These are phyloP conservation scores for Trichoderma gamsii DNA, from an alignment of 495 filamentous ascomycete species.

Conservation along the genomic window DNA sequence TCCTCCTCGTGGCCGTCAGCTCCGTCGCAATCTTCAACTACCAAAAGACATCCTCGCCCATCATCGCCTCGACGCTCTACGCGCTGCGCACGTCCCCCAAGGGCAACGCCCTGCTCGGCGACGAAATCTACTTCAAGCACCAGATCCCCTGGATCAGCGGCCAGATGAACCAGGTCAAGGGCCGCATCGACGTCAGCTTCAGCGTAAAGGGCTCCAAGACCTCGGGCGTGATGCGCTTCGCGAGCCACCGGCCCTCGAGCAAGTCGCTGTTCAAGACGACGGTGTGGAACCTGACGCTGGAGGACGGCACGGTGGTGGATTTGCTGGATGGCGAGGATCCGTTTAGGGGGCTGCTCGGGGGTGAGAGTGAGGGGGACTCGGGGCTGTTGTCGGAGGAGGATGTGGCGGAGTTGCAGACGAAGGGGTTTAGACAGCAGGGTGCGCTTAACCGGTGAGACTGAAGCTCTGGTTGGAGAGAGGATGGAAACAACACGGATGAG, in stretches of 20 bases:
- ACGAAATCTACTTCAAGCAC: conserved; percentile 85
- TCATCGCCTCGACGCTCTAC: conserved; percentile 83
- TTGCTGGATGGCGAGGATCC: conserved; percentile 61
- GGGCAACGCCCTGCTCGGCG: conserved; percentile 72
- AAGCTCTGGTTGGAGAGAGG: not conserved
- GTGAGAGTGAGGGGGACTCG: conserved; percentile 10
- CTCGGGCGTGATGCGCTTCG: conserved; percentile 73
- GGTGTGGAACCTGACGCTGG: conserved; percentile 68
- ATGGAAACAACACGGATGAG: not conserved
- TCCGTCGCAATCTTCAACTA: conserved; percentile 95
- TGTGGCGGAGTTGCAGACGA: conserved; percentile 25
- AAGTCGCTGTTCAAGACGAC: conserved; percentile 68
- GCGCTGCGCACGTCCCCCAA: conserved; percentile 71
- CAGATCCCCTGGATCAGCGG: conserved; percentile 91
- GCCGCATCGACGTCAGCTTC: conserved; percentile 80
- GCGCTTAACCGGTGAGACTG: conserved; percentile 2
- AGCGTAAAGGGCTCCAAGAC: conserved; percentile 76
- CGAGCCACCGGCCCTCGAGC: conserved; percentile 63
- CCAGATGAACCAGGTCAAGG: conserved; percentile 89
- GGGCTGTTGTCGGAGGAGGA: conserved; percentile 9
- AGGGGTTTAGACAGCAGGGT: conserved; percentile 36
- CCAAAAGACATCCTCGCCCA: conserved; percentile 77
- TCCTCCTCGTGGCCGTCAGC: conserved; percentile 53
- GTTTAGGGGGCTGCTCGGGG: conserved; percentile 42
- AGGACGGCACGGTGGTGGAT: conserved; percentile 57